Percentiles rank a stretch among this genome's conserved stretches.
Conservation (phyloP, 1,284 basidiomycete genomes). For the Earliella scabrosa region DNA sequence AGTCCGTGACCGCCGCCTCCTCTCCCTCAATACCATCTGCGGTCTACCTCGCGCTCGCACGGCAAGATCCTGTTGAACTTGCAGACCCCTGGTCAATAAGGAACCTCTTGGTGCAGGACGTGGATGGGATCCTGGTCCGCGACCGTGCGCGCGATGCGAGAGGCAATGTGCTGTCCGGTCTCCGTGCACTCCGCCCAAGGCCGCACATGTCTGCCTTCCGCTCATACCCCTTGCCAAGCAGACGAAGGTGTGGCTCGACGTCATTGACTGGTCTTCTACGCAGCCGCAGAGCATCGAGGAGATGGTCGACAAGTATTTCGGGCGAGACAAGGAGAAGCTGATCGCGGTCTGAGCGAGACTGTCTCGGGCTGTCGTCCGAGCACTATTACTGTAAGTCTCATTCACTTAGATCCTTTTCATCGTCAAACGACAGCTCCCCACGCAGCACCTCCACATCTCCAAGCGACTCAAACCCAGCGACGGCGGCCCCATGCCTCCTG, state of each 20-base stretch:
- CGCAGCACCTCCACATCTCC: constrained; percentile 14
- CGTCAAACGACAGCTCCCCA: constrained; percentile 25
- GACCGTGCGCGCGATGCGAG: constrained; percentile 17
- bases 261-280: constrained; percentile 89
- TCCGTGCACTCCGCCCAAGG: constrained; percentile 56
- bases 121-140: constrained; percentile 79
- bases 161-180: constrained; percentile 28
- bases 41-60: constrained; percentile 33
- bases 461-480: constrained; percentile 11
- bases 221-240: constrained; percentile 63
- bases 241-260: constrained; percentile 69
- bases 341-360: constrained; percentile 81
- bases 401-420: constrained; percentile 20
- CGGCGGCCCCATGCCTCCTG: neutral
- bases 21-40: constrained; percentile 33
- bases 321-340: constrained; percentile 45
- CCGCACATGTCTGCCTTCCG: constrained; percentile 73
- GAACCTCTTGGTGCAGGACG: constrained; percentile 80
- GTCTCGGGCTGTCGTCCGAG: constrained; percentile 59
- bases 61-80: constrained; percentile 31
- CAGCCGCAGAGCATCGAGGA: constrained; percentile 78
- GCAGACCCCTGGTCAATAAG: constrained; percentile 42
- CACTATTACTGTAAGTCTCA: constrained; percentile 67
- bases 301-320: constrained; percentile 69
- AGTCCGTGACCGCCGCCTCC: constrained; percentile 25